These are phyloP conservation scores for Rhodotorula sp. DNA, from an alignment of 1,284 basidiomycete species.

Conservation along the genomic window DNA sequence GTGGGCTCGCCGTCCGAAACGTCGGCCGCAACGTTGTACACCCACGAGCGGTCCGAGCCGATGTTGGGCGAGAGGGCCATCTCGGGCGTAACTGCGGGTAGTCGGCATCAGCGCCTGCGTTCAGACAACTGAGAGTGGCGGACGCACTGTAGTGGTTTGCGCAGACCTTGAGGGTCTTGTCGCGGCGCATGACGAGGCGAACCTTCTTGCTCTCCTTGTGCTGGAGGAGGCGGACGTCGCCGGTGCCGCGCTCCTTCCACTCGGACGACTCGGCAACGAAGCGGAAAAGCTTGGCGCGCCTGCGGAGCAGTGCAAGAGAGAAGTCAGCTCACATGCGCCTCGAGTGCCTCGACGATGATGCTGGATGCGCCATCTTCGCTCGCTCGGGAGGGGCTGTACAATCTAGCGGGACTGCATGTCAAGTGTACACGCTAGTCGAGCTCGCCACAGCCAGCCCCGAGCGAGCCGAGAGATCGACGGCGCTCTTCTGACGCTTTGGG, in stretches of 20 bases:
- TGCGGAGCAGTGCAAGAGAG: conserved; percentile 48
- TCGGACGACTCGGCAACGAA: conserved; percentile 79
- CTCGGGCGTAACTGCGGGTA: conserved; percentile 70
- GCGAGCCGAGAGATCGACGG: neutral
- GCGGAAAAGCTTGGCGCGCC: conserved; percentile 98
- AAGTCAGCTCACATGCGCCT: neutral
- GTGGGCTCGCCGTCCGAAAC: conserved; percentile 86
- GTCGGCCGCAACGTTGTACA: conserved; percentile 89
- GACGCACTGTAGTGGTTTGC: conserved; percentile 93
- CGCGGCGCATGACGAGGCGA: conserved; percentile 97
- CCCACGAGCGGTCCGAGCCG: conserved; percentile 98
- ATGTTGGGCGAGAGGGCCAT: conserved; percentile 98
- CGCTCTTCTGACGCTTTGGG: neutral
- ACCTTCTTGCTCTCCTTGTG: conserved; percentile 90
- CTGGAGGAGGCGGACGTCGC: conserved; percentile 82
- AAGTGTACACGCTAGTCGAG: no score
- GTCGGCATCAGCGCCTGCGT: no score
- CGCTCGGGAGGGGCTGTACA: neutral
- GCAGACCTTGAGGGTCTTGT: conserved; percentile 99
- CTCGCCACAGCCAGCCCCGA: neutral
- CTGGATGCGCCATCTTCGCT: neutral
- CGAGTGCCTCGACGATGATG: no score
- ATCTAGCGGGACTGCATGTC: no score
- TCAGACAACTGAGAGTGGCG: neutral
- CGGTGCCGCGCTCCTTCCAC: conserved; percentile 97